These are phyloP conservation scores for Phyllosticta capitalensis DNA, from an alignment of 2,329 filamentous ascomycete genomes.

Conservation along the genomic window DNA sequence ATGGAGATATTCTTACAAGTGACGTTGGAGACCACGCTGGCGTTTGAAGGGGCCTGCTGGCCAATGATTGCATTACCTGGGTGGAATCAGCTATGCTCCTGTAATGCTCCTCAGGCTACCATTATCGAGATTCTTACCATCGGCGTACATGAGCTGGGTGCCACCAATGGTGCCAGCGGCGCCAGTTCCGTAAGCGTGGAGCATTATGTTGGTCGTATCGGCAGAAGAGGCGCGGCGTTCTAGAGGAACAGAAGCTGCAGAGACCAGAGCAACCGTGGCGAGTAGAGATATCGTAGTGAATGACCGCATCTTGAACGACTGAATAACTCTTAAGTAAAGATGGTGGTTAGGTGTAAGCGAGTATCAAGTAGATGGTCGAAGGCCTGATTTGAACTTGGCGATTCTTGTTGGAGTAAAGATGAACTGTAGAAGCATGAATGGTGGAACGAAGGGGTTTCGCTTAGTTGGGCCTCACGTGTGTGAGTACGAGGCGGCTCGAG, in stretches of 20 bases:
- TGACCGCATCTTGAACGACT: constrained; percentile 1
- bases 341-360: neutral
- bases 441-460: constrained; percentile 3
- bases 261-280: neutral
- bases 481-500: neutral
- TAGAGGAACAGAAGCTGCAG: constrained; percentile 1
- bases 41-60: constrained; percentile 1
- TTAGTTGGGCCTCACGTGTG: neutral
- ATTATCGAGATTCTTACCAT: neutral
- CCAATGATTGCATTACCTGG: constrained; percentile 4
- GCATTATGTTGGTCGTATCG: neutral
- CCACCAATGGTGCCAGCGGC: constrained; percentile 5
- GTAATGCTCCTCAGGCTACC: neutral
- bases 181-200: constrained; percentile 4
- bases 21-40: constrained; percentile 4
- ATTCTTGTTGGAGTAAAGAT: constrained; percentile 5
- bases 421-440: neutral
- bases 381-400: neutral
- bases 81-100: neutral
- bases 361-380: neutral
- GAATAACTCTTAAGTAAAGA: neutral
- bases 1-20: neutral
- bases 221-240: neutral
- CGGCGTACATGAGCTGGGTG: constrained; percentile 2
- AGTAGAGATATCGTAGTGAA: constrained; percentile 1